These are phyloP conservation scores for Chaetomium sp. DNA, from an alignment of 2,329 filamentous ascomycete genomes.

Conservation along the genomic window DNA sequence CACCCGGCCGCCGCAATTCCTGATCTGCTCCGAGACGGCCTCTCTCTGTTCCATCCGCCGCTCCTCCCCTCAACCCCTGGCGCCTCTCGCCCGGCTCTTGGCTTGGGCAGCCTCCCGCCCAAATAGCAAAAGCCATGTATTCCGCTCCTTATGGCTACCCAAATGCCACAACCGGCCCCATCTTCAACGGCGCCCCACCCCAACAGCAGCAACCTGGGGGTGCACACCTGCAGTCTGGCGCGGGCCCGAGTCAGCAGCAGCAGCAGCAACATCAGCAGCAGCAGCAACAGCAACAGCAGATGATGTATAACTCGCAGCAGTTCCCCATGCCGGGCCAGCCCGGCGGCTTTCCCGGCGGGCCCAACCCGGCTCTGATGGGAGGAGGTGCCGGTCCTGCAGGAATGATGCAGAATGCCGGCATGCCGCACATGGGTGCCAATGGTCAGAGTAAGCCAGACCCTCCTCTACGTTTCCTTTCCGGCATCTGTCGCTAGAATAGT, in stretches of 20 bases:
- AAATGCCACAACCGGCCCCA: constrained; percentile 45
- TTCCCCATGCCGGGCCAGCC: constrained; percentile 48
- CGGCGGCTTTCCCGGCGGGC: constrained; percentile 42
- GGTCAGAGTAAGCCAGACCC: constrained; percentile 48
- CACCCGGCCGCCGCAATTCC: constrained; percentile 23
- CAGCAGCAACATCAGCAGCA: constrained; percentile 17
- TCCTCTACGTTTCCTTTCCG: constrained; percentile 10
- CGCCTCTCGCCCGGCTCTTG: constrained; percentile 19
- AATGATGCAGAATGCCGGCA: constrained; percentile 58
- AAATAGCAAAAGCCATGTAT: constrained; percentile 43
- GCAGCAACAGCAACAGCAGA: constrained; percentile 25
- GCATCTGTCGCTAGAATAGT: constrained; percentile 2
- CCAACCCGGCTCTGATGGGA: constrained; percentile 49
- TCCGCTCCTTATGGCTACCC: constrained; percentile 49
- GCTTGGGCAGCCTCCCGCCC: constrained; percentile 19
- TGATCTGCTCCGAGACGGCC: constrained; percentile 24
- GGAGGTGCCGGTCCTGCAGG: constrained; percentile 47
- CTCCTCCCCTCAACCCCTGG: constrained; percentile 11
- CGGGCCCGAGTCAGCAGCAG: constrained; percentile 37
- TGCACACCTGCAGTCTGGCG: constrained; percentile 41
- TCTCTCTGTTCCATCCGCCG: constrained; percentile 17
- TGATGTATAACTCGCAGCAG: constrained; percentile 56
- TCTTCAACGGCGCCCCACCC: constrained; percentile 46
- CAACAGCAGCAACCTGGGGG: constrained; percentile 30
- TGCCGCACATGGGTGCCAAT: constrained; percentile 54